Conservation (phyloP, 495 filamentous ascomycete species). For the Trypethelium eluteriae region DNA sequence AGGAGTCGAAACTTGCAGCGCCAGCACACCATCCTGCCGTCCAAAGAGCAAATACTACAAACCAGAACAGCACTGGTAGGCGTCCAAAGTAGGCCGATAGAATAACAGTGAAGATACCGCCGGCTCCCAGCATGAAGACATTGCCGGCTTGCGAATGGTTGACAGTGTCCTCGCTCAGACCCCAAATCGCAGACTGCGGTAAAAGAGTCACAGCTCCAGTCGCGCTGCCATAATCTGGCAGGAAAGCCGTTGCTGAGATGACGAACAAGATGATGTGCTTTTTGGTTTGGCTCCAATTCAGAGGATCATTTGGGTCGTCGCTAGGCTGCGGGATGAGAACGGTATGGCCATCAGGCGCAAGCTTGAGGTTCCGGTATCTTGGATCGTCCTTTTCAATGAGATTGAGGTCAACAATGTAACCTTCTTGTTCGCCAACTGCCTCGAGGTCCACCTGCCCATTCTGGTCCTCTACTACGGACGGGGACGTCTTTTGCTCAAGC, state of each 20-base stretch:
- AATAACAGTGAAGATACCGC: constrained; percentile 49
- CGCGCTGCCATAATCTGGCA: constrained; percentile 51
- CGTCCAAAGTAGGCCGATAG: constrained; percentile 54
- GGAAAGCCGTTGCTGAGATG: constrained; percentile 46
- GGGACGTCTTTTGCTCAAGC: not conserved
- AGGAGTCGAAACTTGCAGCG: constrained; percentile 46
- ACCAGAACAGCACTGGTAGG: constrained; percentile 53
- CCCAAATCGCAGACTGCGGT: constrained; percentile 46
- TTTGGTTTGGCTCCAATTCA: constrained; percentile 50
- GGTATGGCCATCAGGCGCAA: constrained; percentile 35
- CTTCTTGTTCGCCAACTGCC: constrained; percentile 20
- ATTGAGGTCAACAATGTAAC: constrained; percentile 23
- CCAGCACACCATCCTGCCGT: constrained; percentile 50
- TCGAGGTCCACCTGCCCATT: constrained; percentile 20
- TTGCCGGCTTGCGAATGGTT: constrained; percentile 51
- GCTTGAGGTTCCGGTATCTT: constrained; percentile 18
- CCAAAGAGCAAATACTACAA: constrained; percentile 41
- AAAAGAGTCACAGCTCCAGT: constrained; percentile 49
- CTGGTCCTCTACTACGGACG: not conserved
- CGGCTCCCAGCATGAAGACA: constrained; percentile 50
- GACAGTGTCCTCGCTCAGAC: constrained; percentile 42
- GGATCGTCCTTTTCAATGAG: constrained; percentile 18
- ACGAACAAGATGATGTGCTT: constrained; percentile 51
- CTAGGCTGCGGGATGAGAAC: constrained; percentile 55
- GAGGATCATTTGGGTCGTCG: constrained; percentile 48